Evolutionary conservation across 2,329 filamentous ascomycete genomes (phyloP).

Genomic region (Helminthosporium solani): DNA sequence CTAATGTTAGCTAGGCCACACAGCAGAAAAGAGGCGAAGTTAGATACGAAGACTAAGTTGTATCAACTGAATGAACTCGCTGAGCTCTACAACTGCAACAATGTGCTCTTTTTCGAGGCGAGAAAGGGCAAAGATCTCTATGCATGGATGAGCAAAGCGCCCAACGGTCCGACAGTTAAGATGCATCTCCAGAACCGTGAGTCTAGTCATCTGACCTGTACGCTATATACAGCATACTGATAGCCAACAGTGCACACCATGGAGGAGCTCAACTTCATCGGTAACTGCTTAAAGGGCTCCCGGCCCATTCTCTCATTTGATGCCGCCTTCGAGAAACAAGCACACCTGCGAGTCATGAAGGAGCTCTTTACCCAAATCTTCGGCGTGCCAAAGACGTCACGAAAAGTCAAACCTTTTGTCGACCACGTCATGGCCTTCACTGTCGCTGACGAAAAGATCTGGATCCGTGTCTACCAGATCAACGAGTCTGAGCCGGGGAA

Average conservation of each 20-base stretch:
- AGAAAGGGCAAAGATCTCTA: constrained; percentile 94
- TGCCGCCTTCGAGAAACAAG: constrained; percentile 75
- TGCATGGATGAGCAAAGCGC: constrained; percentile 87
- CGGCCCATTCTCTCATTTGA: constrained; percentile 92
- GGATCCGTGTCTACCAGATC: constrained; percentile 94
- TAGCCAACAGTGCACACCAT: constrained; percentile 73
- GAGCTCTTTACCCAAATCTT: constrained; percentile 90
- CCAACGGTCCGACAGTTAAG: constrained; percentile 74
- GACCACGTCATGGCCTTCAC: constrained; percentile 95
- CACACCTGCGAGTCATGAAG: constrained; percentile 79
- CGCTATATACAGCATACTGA: constrained; percentile 48
- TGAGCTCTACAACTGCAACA: constrained; percentile 89
- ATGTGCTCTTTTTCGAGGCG: constrained; percentile 92
- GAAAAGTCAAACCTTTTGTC: constrained; percentile 92
- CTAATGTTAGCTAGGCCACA: constrained; percentile 59
- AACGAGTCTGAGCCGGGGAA: constrained; percentile 71
- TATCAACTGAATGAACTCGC: constrained; percentile 46
- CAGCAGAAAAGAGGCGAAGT: constrained; percentile 90
- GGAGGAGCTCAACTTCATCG: constrained; percentile 94
- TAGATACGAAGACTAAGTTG: constrained; percentile 91
- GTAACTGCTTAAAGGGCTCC: constrained; percentile 93
- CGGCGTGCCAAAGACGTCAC: constrained; percentile 82
- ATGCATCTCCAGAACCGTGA: constrained; percentile 77
- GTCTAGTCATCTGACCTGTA: constrained; percentile 17
- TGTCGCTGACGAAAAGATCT: constrained; percentile 88